A percentile compares a stretch with the other conserved stretches of the same genome.
Evolutionary conservation across 257 asterid species (phyloP).

Genomic region (Solanum etuberosum): DNA sequence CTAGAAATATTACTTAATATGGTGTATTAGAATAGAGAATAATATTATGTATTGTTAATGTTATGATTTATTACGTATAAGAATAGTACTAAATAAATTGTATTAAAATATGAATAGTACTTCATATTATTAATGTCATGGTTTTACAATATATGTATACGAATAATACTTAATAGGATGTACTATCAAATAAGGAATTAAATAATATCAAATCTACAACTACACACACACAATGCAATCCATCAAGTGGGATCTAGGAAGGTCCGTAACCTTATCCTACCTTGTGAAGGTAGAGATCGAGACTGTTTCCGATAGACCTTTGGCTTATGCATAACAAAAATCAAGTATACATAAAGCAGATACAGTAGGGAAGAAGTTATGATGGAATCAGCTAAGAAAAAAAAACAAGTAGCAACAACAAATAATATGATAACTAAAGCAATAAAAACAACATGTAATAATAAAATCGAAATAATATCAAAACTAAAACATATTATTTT

Average conservation of each 20-base stretch:
- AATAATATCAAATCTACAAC: not conserved
- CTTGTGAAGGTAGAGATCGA: not conserved
- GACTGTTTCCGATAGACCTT: not conserved
- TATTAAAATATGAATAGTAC: not conserved
- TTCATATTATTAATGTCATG: not conserved
- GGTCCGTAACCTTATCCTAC: accelerated
- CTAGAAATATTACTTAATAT: no score
- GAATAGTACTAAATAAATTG: not conserved
- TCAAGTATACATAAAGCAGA: not conserved
- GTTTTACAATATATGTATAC: not conserved
- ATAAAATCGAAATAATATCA: not conserved
- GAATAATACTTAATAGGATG: not conserved
- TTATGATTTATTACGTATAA: not conserved
- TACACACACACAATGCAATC: not conserved
- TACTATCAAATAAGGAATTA: not conserved
- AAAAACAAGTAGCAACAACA: not conserved
- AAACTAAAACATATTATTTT: not conserved
- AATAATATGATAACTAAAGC: not conserved
- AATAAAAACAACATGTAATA: not conserved
- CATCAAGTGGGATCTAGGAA: not conserved
- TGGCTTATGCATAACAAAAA: not conserved
- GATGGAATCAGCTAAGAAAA: not conserved
- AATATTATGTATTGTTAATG: not conserved
- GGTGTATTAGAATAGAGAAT: no score
- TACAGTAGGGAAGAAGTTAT: not conserved